Evolutionary conservation across 495 filamentous ascomycete species (phyloP).

Genomic region (Talaromyces trachyspermus): DNA sequence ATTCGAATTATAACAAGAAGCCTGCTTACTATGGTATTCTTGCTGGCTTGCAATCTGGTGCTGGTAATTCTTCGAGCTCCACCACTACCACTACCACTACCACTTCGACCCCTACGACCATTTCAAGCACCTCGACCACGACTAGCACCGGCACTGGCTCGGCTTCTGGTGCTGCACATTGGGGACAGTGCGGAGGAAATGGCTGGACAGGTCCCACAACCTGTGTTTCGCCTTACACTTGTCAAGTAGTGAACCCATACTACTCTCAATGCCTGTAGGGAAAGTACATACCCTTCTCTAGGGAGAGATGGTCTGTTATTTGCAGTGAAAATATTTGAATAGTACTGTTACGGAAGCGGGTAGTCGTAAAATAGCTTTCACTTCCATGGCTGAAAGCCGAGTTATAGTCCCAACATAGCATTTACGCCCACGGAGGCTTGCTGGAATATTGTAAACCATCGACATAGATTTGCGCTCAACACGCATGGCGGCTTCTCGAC

Average conservation of each 20-base stretch:
- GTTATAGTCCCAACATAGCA: no score
- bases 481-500: no score
- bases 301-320: not conserved
- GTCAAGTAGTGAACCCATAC: conserved; percentile 39
- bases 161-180: conserved; percentile 18
- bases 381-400: no score
- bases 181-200: conserved; percentile 47
- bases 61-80: conserved; percentile 22
- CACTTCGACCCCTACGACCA: conserved; percentile 21
- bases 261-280: conserved; percentile 42
- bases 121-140: conserved; percentile 18
- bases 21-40: conserved; percentile 45
- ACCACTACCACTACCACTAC: conserved; percentile 19
- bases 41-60: conserved; percentile 19
- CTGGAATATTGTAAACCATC: no score
- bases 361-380: no score
- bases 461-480: no score
- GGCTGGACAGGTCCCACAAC: conserved; percentile 40
- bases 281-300: not conserved
- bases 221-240: conserved; percentile 37
- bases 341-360: no score
- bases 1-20: conserved; percentile 48
- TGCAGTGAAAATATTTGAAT: not conserved
- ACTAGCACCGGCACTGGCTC: not conserved
- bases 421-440: no score